Percentiles rank a stretch among this genome's conserved stretches.
Evolutionary conservation across 2,329 filamentous ascomycete species (phyloP).

Genomic region (Arthrobotrys megalospora): DNA sequence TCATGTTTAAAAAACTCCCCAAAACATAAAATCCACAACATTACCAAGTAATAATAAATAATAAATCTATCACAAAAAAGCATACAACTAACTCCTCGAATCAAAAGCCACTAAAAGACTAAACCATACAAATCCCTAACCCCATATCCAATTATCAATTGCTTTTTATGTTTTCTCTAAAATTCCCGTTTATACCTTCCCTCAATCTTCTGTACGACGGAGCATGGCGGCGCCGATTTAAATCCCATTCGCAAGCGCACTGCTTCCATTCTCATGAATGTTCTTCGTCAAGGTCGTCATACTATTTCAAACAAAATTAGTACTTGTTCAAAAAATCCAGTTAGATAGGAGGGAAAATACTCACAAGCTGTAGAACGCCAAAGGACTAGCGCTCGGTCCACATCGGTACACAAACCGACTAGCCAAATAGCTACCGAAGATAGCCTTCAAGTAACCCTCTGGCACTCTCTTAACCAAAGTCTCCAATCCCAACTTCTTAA

Average conservation of each 20-base stretch:
- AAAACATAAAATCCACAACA: slow-evolving; percentile 1
- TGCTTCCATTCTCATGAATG: slow-evolving; percentile 47
- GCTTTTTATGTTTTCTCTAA: slow-evolving; percentile 27
- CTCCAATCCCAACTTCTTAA: slow-evolving; percentile 91
- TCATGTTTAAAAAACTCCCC: slow-evolving; percentile 17
- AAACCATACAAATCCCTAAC: slow-evolving; percentile 4
- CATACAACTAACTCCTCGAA: slow-evolving; percentile 19
- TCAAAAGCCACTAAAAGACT: not conserved
- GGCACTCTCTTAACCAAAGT: slow-evolving; percentile 88
- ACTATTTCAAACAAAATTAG: slow-evolving; percentile 38
- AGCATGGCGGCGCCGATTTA: not conserved
- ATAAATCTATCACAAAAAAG: slow-evolving; percentile 9
- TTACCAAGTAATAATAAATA: slow-evolving; percentile 3
- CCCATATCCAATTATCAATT: slow-evolving; percentile 13
- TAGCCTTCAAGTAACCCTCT: slow-evolving; percentile 90
- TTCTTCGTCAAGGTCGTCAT: slow-evolving; percentile 58
- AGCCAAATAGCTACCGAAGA: slow-evolving; percentile 95
- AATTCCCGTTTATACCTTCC: not conserved
- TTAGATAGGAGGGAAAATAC: slow-evolving; percentile 67
- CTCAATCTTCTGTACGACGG: not conserved
- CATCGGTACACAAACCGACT: slow-evolving; percentile 97
- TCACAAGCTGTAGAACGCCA: slow-evolving; percentile 98
- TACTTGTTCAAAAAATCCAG: not conserved
- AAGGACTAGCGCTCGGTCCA: slow-evolving; percentile 91
- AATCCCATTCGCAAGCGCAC: slow-evolving; percentile 33